A percentile compares a stretch with the other conserved stretches of the same genome.
Conservation (phyloP, 2,329 filamentous ascomycete species). For the Thielaviopsis euricoi region DNA sequence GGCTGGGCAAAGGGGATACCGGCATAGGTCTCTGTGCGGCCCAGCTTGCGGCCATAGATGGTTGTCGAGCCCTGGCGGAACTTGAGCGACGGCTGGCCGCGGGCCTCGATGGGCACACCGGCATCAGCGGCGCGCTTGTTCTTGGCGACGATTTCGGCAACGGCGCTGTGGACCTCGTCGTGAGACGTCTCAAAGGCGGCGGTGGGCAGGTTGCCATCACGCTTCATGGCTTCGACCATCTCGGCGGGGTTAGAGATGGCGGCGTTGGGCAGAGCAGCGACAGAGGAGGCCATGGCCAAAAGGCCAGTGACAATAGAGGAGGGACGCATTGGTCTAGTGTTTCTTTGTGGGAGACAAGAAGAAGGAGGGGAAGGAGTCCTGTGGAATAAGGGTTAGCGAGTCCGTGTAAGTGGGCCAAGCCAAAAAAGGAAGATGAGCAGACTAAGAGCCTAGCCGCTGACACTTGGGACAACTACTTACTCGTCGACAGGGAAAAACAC, state of each 20-base stretch:
- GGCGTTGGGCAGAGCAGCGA: neutral
- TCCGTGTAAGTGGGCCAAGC: neutral
- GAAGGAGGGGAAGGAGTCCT: neutral
- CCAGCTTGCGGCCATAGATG: constrained; percentile 14
- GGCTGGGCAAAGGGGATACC: constrained; percentile 49
- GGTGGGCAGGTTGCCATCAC: neutral
- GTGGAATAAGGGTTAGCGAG: neutral
- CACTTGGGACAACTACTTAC: neutral
- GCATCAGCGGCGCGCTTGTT: neutral
- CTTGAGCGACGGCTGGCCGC: neutral
- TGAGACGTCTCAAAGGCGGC: neutral
- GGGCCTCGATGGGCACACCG: constrained; percentile 5
- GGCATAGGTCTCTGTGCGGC: constrained; percentile 37
- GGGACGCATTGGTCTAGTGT: neutral
- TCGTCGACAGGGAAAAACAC: neutral
- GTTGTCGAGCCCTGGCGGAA: neutral
- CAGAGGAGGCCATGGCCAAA: neutral
- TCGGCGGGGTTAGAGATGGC: neutral
- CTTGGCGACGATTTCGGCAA: neutral
- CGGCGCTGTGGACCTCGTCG: neutral
- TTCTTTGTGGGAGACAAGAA: neutral
- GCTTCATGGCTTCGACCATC: constrained; percentile 1
- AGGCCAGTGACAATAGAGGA: neutral
- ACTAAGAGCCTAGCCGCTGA: too few species aligned
- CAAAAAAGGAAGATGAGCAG: neutral